Conservation (phyloP, 1,284 basidiomycete genomes). For the Fomitopsis schrenkii region DNA sequence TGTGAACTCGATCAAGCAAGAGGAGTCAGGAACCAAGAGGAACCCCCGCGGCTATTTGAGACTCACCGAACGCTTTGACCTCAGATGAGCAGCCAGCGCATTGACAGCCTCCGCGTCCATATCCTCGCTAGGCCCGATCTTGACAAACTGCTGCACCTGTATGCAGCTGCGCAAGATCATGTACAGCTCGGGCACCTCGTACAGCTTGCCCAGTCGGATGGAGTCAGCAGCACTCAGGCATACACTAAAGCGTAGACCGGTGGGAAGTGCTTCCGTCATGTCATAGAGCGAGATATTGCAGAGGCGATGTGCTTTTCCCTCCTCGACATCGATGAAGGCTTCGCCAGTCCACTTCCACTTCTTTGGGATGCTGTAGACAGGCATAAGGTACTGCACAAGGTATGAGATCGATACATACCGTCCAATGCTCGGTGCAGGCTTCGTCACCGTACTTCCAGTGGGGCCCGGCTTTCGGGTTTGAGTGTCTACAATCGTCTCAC, state of each 20-base stretch:
- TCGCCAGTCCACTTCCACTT: constrained; percentile 36
- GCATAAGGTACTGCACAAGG: neutral
- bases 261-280: constrained; percentile 32
- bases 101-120: constrained; percentile 38
- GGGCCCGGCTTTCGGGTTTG: constrained; percentile 1
- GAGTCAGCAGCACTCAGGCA: constrained; percentile 35
- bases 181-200: constrained; percentile 41
- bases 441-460: neutral
- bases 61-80: constrained; percentile 21
- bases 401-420: neutral
- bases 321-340: constrained; percentile 25
- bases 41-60: neutral
- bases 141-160: constrained; percentile 47
- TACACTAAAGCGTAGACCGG: constrained; percentile 47
- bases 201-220: constrained; percentile 43
- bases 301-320: constrained; percentile 34
- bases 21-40: neutral
- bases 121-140: constrained; percentile 34
- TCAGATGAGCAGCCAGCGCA: constrained; percentile 43
- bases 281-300: constrained; percentile 48
- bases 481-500: neutral
- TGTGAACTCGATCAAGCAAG: constrained; percentile 38
- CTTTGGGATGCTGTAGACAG: constrained; percentile 18
- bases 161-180: constrained; percentile 45
- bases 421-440: neutral